These are phyloP conservation scores for Lactarius akahatsu DNA, from an alignment of 768 basidiomycete species.

Conservation along the genomic window DNA sequence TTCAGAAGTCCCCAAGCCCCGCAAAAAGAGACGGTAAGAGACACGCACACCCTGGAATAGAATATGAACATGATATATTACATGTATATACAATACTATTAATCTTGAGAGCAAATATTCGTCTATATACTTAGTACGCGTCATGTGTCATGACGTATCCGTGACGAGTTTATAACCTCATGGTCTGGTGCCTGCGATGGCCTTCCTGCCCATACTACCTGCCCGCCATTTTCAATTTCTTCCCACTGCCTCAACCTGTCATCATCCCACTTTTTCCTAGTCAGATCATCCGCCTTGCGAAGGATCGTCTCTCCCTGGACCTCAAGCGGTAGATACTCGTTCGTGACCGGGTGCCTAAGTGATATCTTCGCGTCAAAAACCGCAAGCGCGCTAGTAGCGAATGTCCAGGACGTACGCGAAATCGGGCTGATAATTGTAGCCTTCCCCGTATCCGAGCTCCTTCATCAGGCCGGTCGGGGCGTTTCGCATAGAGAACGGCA, in stretches of 20 bases:
- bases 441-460: constrained; percentile 50
- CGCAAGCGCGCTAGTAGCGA: not conserved
- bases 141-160: not conserved
- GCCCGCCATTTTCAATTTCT: constrained; percentile 42
- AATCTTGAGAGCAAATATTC: not conserved
- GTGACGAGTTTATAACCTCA: not conserved
- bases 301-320: constrained; percentile 42
- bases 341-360: constrained; percentile 49
- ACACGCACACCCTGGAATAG: not conserved
- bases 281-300: constrained; percentile 38
- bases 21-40: constrained; percentile 20
- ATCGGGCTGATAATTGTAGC: constrained; percentile 53
- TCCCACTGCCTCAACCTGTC: constrained; percentile 49
- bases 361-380: constrained; percentile 9
- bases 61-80: constrained; percentile 7
- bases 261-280: constrained; percentile 50
- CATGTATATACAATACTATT: constrained; percentile 13
- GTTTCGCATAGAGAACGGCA: constrained; percentile 75
- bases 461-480: constrained; percentile 70
- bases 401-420: constrained; percentile 37
- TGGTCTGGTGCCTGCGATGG: not conserved
- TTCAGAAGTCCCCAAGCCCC: constrained; percentile 1
- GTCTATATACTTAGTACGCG: not conserved
- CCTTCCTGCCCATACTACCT: constrained; percentile 38
- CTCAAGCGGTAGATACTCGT: constrained; percentile 51